Evolutionary conservation across 2,329 filamentous ascomycete genomes (phyloP).

Genomic region (Epichloe sylvatica): DNA sequence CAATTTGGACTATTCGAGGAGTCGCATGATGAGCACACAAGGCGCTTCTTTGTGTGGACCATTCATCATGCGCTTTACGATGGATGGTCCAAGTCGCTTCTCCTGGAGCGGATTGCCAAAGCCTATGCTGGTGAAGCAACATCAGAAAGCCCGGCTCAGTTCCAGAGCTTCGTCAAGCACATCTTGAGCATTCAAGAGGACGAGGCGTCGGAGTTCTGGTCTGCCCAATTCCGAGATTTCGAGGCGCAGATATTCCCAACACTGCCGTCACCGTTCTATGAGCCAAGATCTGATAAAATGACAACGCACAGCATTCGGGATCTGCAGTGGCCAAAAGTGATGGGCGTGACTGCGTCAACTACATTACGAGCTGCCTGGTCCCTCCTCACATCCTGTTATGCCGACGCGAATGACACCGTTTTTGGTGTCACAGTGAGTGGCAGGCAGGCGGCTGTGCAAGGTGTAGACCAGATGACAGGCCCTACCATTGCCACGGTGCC

Average conservation of each 20-base stretch:
- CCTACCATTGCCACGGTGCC: slow-evolving; percentile 17
- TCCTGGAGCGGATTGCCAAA: slow-evolving; percentile 8
- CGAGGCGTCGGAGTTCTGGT: slow-evolving; percentile 25
- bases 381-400: slow-evolving; percentile 23
- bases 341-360: slow-evolving; percentile 10
- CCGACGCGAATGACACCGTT: slow-evolving; percentile 18
- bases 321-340: slow-evolving; percentile 8
- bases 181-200: slow-evolving; percentile 18
- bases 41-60: slow-evolving; percentile 7
- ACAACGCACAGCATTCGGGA: slow-evolving; percentile 1
- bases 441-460: slow-evolving; percentile 12
- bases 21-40: background rate
- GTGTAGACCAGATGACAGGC: slow-evolving; percentile 14
- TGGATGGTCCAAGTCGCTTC: slow-evolving; percentile 34
- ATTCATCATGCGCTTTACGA: slow-evolving; percentile 34
- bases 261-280: slow-evolving; percentile 2
- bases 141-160: background rate
- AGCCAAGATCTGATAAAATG: slow-evolving; percentile 3
- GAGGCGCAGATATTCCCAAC: slow-evolving; percentile 6
- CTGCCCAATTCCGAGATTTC: slow-evolving; percentile 20
- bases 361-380: slow-evolving; percentile 16
- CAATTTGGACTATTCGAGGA: slow-evolving; percentile 5
- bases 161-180: slow-evolving; percentile 30
- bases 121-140: slow-evolving; percentile 6
- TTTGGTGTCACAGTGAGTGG: slow-evolving; percentile 16